These are phyloP conservation scores for Botryotinia narcissicola DNA, from an alignment of 2,329 filamentous ascomycete species.

Conservation along the genomic window DNA sequence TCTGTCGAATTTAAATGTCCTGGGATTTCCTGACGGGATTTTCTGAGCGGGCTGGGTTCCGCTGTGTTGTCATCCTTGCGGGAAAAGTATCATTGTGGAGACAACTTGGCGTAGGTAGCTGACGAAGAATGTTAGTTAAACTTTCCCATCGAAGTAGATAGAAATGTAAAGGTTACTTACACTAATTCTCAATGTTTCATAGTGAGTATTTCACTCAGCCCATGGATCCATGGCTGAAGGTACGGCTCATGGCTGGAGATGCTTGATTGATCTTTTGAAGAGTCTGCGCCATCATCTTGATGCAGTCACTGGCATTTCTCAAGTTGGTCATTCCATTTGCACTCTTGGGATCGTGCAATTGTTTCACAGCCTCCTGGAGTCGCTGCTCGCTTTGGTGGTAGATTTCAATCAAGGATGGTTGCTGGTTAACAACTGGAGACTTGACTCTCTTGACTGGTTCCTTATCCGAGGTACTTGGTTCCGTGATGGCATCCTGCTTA, in stretches of 20 bases:
- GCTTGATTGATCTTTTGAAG: conserved; percentile 31
- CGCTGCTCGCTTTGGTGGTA: conserved; percentile 34
- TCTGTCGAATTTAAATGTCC: conserved; percentile 13
- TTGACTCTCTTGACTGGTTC: conserved; percentile 30
- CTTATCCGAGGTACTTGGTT: conserved; percentile 31
- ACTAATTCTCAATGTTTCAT: conserved; percentile 19
- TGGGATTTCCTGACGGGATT: conserved; percentile 2
- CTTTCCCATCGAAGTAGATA: background rate
- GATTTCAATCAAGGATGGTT: conserved; percentile 33
- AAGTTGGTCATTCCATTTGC: conserved; percentile 32
- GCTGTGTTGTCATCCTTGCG: background rate
- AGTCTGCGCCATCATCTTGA: conserved; percentile 36
- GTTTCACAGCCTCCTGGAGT: conserved; percentile 32
- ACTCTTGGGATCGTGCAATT: conserved; percentile 34
- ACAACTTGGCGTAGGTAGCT: conserved; percentile 5
- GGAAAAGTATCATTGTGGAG: background rate
- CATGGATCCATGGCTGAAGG: conserved; percentile 26
- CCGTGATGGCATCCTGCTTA: conserved; percentile 33
- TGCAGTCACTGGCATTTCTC: conserved; percentile 32
- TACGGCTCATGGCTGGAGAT: conserved; percentile 24
- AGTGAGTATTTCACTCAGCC: conserved; percentile 30
- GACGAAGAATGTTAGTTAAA: background rate
- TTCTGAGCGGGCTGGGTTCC: conserved; percentile 18
- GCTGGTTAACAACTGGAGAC: conserved; percentile 31
- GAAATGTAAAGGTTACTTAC: conserved; percentile 22